Percentiles rank a stretch among this genome's conserved stretches.
These are phyloP conservation scores for Pseudozyma tsukubaensis DNA, from an alignment of 1,284 basidiomycete genomes.

Conservation along the genomic window DNA sequence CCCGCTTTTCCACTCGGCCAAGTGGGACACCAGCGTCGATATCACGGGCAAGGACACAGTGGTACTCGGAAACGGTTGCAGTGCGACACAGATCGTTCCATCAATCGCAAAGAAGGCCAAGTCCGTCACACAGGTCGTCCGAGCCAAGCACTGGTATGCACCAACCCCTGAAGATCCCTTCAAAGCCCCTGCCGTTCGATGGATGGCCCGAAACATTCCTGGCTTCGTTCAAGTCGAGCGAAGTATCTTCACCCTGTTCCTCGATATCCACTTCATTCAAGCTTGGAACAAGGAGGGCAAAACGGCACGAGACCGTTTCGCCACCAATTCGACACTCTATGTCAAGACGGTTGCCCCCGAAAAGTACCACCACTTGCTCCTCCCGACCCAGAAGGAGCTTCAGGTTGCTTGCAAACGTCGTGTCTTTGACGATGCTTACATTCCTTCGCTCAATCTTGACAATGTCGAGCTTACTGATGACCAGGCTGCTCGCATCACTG, in stretches of 20 bases:
- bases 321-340: slow-evolving; percentile 29
- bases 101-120: slow-evolving; percentile 33
- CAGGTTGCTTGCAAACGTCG: slow-evolving; percentile 53
- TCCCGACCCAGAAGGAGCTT: slow-evolving; percentile 46
- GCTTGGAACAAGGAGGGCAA: slow-evolving; percentile 29
- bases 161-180: slow-evolving; percentile 43
- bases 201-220: slow-evolving; percentile 31
- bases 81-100: slow-evolving; percentile 58
- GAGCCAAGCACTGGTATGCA: slow-evolving; percentile 53
- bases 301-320: slow-evolving; percentile 28
- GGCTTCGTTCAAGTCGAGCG: slow-evolving; percentile 30
- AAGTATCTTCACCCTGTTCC: slow-evolving; percentile 31
- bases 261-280: slow-evolving; percentile 39
- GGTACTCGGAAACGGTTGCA: slow-evolving; percentile 63
- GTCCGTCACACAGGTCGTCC: slow-evolving; percentile 40
- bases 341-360: slow-evolving; percentile 48
- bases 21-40: slow-evolving; percentile 62
- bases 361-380: slow-evolving; percentile 55
- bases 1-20: slow-evolving; percentile 63
- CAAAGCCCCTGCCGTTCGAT: neutral
- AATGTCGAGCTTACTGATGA: slow-evolving; percentile 46
- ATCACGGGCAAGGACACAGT: slow-evolving; percentile 61
- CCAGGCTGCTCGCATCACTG: slow-evolving; percentile 27
- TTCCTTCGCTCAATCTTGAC: slow-evolving; percentile 33
- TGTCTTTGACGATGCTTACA: slow-evolving; percentile 51